phyloP scores from a whole-genome alignment of 2,329 filamentous ascomycete species.

The Scedosporium dehoogii region DNA sequence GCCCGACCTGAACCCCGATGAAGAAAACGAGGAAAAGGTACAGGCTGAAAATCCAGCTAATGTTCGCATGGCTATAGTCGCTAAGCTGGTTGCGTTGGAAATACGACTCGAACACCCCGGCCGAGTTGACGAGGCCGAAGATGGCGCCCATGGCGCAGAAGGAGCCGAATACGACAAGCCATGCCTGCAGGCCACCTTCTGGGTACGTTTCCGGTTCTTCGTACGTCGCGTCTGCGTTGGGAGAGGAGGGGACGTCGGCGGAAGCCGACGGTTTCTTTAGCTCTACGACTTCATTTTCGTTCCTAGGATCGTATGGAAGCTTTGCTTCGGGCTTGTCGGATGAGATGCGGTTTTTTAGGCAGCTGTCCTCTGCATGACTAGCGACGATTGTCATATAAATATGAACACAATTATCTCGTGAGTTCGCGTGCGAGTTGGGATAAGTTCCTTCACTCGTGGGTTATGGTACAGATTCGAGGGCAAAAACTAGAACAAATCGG shows the following conservation, averaged over 20 bases:
- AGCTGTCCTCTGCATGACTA: slow-evolving; percentile 6
- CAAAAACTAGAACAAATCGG: no score
- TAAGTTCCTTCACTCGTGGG: no score
- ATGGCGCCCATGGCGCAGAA: slow-evolving; percentile 62
- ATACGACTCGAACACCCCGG: slow-evolving; percentile 73
- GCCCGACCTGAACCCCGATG: slow-evolving; percentile 71
- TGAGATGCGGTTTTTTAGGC: slow-evolving; percentile 5
- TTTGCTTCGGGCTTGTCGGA: neutral
- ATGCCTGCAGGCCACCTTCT: slow-evolving; percentile 63
- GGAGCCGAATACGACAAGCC: slow-evolving; percentile 68
- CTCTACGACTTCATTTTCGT: neutral
- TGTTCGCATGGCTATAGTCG: slow-evolving; percentile 54
- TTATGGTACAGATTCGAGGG: no score
- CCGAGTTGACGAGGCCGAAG: slow-evolving; percentile 63
- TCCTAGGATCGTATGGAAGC: neutral
- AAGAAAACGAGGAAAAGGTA: slow-evolving; percentile 78
- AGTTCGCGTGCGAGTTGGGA: no score
- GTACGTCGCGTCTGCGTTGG: no score
- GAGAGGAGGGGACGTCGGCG: no score
- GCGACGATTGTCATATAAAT: neutral
- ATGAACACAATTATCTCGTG: no score
- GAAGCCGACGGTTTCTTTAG: no score
- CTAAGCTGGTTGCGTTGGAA: slow-evolving; percentile 61
- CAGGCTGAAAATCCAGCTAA: slow-evolving; percentile 81
- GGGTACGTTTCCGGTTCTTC: slow-evolving; percentile 26